Conservation (phyloP, 805 yeast genomes). For the Lipomyces yamanashiensis region DNA sequence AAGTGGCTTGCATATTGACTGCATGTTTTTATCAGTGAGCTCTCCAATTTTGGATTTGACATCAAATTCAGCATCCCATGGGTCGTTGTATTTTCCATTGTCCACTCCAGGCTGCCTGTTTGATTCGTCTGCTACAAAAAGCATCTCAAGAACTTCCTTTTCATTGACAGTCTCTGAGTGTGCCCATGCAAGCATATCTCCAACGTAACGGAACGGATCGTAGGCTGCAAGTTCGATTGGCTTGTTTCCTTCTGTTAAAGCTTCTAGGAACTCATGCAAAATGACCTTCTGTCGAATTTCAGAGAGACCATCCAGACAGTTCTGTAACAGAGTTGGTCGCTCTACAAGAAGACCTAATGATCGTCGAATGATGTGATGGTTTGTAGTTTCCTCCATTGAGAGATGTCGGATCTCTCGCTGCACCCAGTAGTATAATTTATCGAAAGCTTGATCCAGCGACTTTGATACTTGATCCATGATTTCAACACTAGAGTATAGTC, state of each 20-base stretch:
- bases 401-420: slow-evolving; percentile 40
- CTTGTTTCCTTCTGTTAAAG: slow-evolving; percentile 43
- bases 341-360: slow-evolving; percentile 43
- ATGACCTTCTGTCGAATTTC: slow-evolving; percentile 69
- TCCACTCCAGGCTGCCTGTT: slow-evolving; percentile 32
- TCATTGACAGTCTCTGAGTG: slow-evolving; percentile 89
- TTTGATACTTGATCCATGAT: slow-evolving; percentile 64
- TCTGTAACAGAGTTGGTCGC: slow-evolving; percentile 53
- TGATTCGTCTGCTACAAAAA: slow-evolving; percentile 55
- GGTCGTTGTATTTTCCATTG: slow-evolving; percentile 39
- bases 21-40: slow-evolving; percentile 57
- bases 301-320: slow-evolving; percentile 64
- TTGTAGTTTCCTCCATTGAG: slow-evolving; percentile 35
- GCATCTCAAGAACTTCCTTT: slow-evolving; percentile 68
- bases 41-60: slow-evolving; percentile 40
- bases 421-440: slow-evolving; percentile 55
- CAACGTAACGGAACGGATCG: slow-evolving; percentile 81
- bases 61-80: slow-evolving; percentile 43
- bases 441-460: slow-evolving; percentile 58
- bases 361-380: slow-evolving; percentile 36
- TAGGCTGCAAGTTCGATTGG: slow-evolving; percentile 71
- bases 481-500: slow-evolving; percentile 43
- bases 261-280: slow-evolving; percentile 65
- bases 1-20: slow-evolving; percentile 61
- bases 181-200: slow-evolving; percentile 85